A percentile compares a stretch with the other conserved stretches of the same genome.
These are phyloP conservation scores for Onygenales sp. DNA, from an alignment of 2,329 filamentous ascomycete species.

Conservation along the genomic window DNA sequence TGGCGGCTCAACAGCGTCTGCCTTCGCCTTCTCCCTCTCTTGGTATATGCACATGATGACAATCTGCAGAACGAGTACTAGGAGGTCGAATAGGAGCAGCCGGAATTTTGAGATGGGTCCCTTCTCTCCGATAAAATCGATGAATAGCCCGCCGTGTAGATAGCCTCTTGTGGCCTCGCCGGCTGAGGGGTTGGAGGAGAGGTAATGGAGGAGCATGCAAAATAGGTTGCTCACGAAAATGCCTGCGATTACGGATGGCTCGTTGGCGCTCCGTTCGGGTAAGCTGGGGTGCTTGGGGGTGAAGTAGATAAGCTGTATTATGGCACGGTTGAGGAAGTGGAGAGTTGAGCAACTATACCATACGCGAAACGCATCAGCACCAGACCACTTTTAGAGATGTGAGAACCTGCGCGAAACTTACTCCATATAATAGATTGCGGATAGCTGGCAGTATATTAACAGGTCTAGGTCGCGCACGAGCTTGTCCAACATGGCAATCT, in stretches of 20 bases:
- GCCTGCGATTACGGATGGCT: constrained; percentile 44
- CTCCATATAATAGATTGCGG: constrained; percentile 56
- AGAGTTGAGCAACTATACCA: constrained; percentile 46
- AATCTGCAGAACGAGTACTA: constrained; percentile 47
- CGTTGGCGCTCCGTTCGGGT: constrained; percentile 36
- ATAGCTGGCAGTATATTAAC: constrained; percentile 52
- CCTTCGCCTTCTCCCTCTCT: constrained; percentile 41
- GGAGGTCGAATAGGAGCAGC: constrained; percentile 44
- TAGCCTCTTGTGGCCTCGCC: constrained; percentile 45
- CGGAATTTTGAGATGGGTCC: constrained; percentile 46
- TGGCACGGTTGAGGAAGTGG: constrained; percentile 45
- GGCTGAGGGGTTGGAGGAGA: constrained; percentile 43
- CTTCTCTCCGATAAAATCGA: constrained; percentile 56
- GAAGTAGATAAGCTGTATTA: constrained; percentile 49
- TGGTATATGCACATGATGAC: constrained; percentile 47
- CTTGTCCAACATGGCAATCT: constrained; percentile 43
- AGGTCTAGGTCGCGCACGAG: constrained; percentile 50
- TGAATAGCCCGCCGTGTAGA: constrained; percentile 52
- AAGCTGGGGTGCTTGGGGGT: constrained; percentile 49
- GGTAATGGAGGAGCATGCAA: constrained; percentile 48
- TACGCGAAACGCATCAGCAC: neutral
- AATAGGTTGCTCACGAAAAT: constrained; percentile 47
- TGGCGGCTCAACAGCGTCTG: constrained; percentile 10
- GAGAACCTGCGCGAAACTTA: constrained; percentile 25
- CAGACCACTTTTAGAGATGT: neutral